These are phyloP conservation scores for Ustilago lituana DNA, from an alignment of 1,284 basidiomycete genomes.

Conservation along the genomic window DNA sequence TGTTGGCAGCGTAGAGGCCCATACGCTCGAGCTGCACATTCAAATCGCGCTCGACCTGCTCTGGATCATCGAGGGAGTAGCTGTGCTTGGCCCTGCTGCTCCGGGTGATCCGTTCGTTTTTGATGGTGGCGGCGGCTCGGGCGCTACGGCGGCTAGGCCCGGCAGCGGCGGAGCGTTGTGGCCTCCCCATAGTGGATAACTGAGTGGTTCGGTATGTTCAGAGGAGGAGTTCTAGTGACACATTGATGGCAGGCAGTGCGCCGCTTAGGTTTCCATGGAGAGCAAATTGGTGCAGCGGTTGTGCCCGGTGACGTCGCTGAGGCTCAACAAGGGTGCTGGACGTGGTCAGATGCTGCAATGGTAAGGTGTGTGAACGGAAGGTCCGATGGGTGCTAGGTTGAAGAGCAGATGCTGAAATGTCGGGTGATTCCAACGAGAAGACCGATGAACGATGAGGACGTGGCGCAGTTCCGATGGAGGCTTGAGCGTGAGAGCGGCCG, in stretches of 20 bases:
- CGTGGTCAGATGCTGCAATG: too few relatives aligned
- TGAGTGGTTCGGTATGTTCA: not conserved
- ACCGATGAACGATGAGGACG: too few relatives aligned
- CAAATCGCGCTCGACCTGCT: slow-evolving; percentile 58
- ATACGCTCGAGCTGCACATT: slow-evolving; percentile 59
- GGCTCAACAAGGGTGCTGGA: slow-evolving; percentile 1
- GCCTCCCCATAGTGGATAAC: slow-evolving; percentile 33
- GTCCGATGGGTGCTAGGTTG: too few relatives aligned
- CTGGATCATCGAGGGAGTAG: slow-evolving; percentile 59
- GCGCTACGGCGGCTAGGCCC: slow-evolving; percentile 40
- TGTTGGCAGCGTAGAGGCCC: slow-evolving; percentile 65
- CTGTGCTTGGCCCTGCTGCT: slow-evolving; percentile 42
- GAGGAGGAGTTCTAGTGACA: not conserved
- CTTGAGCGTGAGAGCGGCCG: slow-evolving; percentile 4
- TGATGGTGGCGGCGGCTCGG: slow-evolving; percentile 36
- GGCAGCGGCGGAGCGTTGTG: slow-evolving; percentile 32
- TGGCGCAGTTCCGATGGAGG: not conserved
- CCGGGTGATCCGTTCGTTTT: slow-evolving; percentile 48
- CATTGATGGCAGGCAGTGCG: not conserved
- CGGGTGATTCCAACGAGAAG: not conserved
- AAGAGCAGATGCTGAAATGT: not conserved
- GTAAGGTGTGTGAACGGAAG: too few relatives aligned
- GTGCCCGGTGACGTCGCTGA: not conserved
- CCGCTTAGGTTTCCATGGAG: slow-evolving; percentile 3
- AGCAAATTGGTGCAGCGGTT: not conserved